phyloP scores from a whole-genome alignment of 495 filamentous ascomycete genomes.

The Podospora fimiseda region DNA sequence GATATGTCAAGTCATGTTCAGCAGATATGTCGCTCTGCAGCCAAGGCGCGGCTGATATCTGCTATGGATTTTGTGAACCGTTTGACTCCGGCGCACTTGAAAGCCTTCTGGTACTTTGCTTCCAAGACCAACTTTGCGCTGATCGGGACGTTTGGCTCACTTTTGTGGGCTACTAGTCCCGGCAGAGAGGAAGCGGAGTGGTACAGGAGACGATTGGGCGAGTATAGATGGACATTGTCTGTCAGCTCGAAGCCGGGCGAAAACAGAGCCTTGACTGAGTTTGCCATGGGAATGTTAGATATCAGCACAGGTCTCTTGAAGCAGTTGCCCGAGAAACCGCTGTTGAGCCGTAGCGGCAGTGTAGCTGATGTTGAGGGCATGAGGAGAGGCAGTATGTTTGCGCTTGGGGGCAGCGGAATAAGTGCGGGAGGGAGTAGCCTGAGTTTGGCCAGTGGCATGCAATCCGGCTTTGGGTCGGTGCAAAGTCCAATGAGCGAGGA shows the following conservation, averaged over 20 bases:
- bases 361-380: constrained; percentile 36
- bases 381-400: constrained; percentile 33
- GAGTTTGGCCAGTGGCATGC: background rate
- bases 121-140: constrained; percentile 76
- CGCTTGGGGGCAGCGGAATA: constrained; percentile 18
- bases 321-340: constrained; percentile 51
- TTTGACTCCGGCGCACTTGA: constrained; percentile 63
- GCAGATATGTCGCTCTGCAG: constrained; percentile 91
- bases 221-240: constrained; percentile 90
- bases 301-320: constrained; percentile 51
- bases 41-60: constrained; percentile 69
- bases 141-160: constrained; percentile 71
- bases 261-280: constrained; percentile 57
- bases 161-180: constrained; percentile 82
- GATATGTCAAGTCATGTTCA: constrained; percentile 58
- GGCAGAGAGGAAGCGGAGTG: constrained; percentile 91
- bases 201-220: constrained; percentile 75
- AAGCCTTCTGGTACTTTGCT: constrained; percentile 76
- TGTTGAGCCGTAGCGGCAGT: constrained; percentile 39
- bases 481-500: constrained; percentile 35
- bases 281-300: constrained; percentile 70
- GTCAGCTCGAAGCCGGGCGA: constrained; percentile 77
- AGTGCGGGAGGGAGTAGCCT: constrained; percentile 17
- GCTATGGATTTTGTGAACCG: constrained; percentile 76
- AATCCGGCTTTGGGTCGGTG: constrained; percentile 4